A percentile compares a stretch with the other conserved stretches of the same genome.
Evolutionary conservation across 495 filamentous ascomycete genomes (phyloP).

Genomic region (Hypoxylon crocopeplum): DNA sequence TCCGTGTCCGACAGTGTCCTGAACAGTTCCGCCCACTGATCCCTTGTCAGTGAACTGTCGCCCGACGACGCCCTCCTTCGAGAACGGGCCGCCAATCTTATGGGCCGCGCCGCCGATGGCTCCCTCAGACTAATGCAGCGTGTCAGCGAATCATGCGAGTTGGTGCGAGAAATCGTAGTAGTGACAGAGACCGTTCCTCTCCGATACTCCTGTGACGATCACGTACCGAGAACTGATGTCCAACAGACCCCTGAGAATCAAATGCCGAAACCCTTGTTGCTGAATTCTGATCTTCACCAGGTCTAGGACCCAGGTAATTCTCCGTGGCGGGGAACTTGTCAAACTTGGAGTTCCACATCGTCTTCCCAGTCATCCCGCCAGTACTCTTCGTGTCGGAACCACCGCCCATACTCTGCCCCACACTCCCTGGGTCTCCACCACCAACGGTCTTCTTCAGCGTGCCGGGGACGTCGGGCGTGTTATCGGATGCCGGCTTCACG

Average conservation of each 20-base stretch:
- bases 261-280: conserved; percentile 38
- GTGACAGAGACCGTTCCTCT: no score
- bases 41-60: conserved; percentile 57
- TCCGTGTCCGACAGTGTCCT: conserved; percentile 38
- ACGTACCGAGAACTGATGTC: conserved; percentile 47
- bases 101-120: conserved; percentile 58
- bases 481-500: conserved; percentile 10
- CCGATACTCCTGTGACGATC: no score
- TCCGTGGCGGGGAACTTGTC: conserved; percentile 19
- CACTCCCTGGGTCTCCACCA: neutral
- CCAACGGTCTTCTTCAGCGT: conserved; percentile 10
- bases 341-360: conserved; percentile 10
- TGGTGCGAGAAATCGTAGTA: no score
- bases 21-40: conserved; percentile 54
- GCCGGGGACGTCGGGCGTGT: conserved; percentile 1
- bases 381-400: conserved; percentile 6
- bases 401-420: neutral
- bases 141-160: neutral
- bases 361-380: conserved; percentile 1
- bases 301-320: conserved; percentile 4
- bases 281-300: neutral
- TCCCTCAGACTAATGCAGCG: conserved; percentile 49
- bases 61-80: conserved; percentile 54
- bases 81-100: conserved; percentile 61
- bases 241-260: conserved; percentile 45